Conservation (phyloP, 306 rosid genomes). For the Ormosia semicastrata region DNA sequence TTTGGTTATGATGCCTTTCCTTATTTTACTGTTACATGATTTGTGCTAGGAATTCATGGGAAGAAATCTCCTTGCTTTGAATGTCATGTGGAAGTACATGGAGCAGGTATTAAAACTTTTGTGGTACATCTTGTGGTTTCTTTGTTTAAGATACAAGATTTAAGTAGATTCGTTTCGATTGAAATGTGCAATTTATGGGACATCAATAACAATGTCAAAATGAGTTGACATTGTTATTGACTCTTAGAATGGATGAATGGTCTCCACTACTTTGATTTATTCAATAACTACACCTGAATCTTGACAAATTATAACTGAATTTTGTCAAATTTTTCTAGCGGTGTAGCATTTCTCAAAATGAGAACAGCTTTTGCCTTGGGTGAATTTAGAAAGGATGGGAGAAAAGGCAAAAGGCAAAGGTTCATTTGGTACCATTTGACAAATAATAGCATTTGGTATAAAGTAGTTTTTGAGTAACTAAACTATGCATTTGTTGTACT, state of each 20-base stretch:
- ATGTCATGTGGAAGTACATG: conserved; percentile 98
- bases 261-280: neutral
- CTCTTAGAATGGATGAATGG: neutral
- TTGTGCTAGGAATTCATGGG: conserved; percentile 88
- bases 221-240: neutral
- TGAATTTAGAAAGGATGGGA: neutral
- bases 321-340: neutral
- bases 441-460: neutral
- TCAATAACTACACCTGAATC: neutral
- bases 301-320: neutral
- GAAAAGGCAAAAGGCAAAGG: neutral
- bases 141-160: neutral
- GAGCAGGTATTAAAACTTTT: conserved; percentile 71
- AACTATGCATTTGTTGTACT: conserved; percentile 3
- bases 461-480: neutral
- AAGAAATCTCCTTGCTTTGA: conserved; percentile 88
- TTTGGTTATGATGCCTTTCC: neutral
- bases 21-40: conserved; percentile 14
- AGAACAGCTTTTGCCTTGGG: neutral
- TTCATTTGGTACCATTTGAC: neutral
- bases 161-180: conserved; percentile 1
- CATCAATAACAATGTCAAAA: neutral
- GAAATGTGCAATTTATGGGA: neutral
- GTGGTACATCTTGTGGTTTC: neutral
- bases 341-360: neutral